Conservation (phyloP, 768 basidiomycete genomes). For the Amanita pallidorosea region DNA sequence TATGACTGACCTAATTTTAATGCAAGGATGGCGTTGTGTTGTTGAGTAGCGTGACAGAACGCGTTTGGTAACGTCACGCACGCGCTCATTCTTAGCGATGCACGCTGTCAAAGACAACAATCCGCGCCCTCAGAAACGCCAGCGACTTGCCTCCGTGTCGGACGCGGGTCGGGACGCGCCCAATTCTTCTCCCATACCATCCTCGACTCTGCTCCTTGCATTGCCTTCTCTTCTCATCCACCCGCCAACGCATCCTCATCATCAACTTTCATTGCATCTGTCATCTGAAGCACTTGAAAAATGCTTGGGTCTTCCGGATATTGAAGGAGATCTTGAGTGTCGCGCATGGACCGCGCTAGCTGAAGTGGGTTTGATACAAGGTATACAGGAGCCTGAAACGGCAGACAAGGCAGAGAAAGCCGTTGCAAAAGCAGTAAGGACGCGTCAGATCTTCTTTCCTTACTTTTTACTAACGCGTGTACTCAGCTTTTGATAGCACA, state of each 20-base stretch:
- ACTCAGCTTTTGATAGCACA: constrained; percentile 42
- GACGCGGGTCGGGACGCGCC: not conserved
- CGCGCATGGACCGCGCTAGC: constrained; percentile 61
- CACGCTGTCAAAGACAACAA: constrained; percentile 1
- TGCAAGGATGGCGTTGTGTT: no score
- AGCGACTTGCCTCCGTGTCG: not conserved
- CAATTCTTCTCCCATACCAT: constrained; percentile 17
- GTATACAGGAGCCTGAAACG: constrained; percentile 37
- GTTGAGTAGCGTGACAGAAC: not conserved
- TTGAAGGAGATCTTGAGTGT: constrained; percentile 55
- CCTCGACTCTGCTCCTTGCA: constrained; percentile 42
- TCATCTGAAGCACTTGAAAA: constrained; percentile 45
- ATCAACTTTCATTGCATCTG: constrained; percentile 43
- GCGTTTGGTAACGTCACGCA: constrained; percentile 3
- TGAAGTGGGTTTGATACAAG: constrained; percentile 54
- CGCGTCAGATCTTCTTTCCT: not conserved
- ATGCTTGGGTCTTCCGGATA: constrained; percentile 37
- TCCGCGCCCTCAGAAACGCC: constrained; percentile 8
- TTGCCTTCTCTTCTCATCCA: constrained; percentile 52
- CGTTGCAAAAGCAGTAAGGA: constrained; percentile 58
- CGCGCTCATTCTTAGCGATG: not conserved
- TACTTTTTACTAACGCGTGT: not conserved
- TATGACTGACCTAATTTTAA: no score
- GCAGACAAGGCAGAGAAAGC: constrained; percentile 58
- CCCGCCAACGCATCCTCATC: constrained; percentile 50